A percentile compares a stretch with the other conserved stretches of the same genome.
phyloP scores from a whole-genome alignment of 1,139 yeast genomes.

The Geotrichum fermentans region DNA sequence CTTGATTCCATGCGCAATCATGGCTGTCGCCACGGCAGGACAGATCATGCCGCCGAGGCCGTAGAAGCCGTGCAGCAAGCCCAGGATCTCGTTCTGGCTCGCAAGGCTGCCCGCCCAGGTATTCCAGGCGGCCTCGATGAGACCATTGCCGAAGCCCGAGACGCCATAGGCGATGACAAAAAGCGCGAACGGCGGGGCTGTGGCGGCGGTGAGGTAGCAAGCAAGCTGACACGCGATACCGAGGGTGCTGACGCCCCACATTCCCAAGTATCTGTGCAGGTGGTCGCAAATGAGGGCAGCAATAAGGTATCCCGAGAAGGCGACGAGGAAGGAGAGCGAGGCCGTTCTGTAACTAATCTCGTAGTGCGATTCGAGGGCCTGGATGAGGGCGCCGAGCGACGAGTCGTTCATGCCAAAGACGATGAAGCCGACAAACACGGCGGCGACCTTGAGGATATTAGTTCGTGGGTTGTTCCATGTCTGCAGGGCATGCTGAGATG shows the following conservation, averaged over 20 bases:
- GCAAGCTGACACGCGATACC: slow-evolving; percentile 40
- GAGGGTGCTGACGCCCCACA: slow-evolving; percentile 38
- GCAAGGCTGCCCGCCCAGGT: slow-evolving; percentile 51
- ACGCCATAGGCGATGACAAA: slow-evolving; percentile 52
- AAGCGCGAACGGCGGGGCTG: slow-evolving; percentile 40
- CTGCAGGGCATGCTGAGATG: not conserved
- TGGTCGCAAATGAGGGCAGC: slow-evolving; percentile 38
- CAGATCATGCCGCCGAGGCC: slow-evolving; percentile 62
- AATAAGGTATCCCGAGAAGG: slow-evolving; percentile 38
- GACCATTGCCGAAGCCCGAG: slow-evolving; percentile 58
- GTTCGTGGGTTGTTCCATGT: slow-evolving; percentile 15
- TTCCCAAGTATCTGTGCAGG: slow-evolving; percentile 43
- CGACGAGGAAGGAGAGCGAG: slow-evolving; percentile 32
- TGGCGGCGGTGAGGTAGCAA: slow-evolving; percentile 44
- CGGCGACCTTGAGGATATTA: slow-evolving; percentile 22
- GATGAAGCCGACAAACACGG: slow-evolving; percentile 30
- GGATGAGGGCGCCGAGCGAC: slow-evolving; percentile 31
- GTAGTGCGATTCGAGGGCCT: slow-evolving; percentile 31
- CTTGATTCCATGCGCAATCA: slow-evolving; percentile 44
- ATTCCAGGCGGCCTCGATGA: slow-evolving; percentile 53
- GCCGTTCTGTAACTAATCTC: slow-evolving; percentile 29
- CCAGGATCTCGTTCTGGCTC: slow-evolving; percentile 48
- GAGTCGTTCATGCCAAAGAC: slow-evolving; percentile 34
- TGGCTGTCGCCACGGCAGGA: slow-evolving; percentile 54
- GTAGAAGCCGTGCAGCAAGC: slow-evolving; percentile 54